Base-by-base conservation (phyloP, 1,284 basidiomycete species). In the Stereum hirsutum region DNA sequence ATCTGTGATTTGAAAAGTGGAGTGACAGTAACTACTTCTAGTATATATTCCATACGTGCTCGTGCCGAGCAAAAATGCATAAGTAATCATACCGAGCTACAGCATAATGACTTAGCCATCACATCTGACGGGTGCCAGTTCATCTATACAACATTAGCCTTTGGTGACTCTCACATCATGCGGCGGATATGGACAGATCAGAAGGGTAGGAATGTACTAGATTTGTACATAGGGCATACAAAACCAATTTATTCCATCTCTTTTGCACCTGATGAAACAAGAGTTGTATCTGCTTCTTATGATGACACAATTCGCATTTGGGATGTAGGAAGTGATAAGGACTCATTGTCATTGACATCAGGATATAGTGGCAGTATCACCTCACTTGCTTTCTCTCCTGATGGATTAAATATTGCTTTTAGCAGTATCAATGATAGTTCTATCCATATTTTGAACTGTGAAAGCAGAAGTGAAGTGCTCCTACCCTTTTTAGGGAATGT, bases 1-100 rank as follows among this genome's bases (percentile, higher is more conserved):
- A 42, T 59, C 31, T 60, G 57, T 57, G 44, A 50, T 39, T 42
- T 44, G 11, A 27, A 39, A 15, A 47, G 46, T 14, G 42, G 47
- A 5, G 12, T 20, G 12, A 8, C 23, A 26, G 24, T 34, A 21
- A 20, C 17, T 8, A 26, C 10, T 30, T n/a, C 35, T 5, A 32
- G 40, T n/a, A n/a, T n/a, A n/a, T n/a, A n/a, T n/a, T n/a, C n/a
- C n/a, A n/a, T n/a, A n/a, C n/a, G n/a, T n/a, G n/a, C n/a, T n/a
- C n/a, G n/a, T n/a, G n/a, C n/a, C n/a, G n/a, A n/a, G n/a, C n/a
- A n/a, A n/a, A n/a, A n/a, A n/a, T n/a, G n/a, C n/a, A n/a, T n/a
- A n/a, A n/a, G n/a, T n/a, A n/a, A n/a, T n/a, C n/a, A n/a, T n/a
- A n/a, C n/a, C n/a, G n/a, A n/a, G n/a, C n/a, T n/a, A n/a, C n/a